A percentile compares a stretch with the other conserved stretches of the same genome.
phyloP scores from a whole-genome alignment of 2,329 filamentous ascomycete species.

The Phialophora macrospora region DNA sequence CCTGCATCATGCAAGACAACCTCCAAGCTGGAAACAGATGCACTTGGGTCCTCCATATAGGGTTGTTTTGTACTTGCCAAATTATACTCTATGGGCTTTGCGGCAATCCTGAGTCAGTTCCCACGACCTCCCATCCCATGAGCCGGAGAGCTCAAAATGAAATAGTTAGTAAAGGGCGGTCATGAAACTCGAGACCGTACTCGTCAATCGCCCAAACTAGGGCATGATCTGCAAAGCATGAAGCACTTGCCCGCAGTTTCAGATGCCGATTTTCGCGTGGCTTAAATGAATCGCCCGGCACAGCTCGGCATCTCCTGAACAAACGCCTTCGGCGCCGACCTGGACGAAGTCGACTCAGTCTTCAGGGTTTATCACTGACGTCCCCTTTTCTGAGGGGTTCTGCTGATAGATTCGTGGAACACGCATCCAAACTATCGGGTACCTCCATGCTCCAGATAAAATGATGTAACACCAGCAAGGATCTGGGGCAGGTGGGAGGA shows the following conservation, averaged over 20 bases:
- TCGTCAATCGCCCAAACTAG: constrained; percentile 11
- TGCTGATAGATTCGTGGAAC: background rate
- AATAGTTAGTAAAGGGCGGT: constrained; percentile 5
- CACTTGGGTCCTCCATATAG: background rate
- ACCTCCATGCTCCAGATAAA: constrained; percentile 5
- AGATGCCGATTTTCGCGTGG: constrained; percentile 9
- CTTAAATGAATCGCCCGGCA: constrained; percentile 3
- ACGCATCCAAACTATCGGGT: constrained; percentile 5
- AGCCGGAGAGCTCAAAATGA: background rate
- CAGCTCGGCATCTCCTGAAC: background rate
- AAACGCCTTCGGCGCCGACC: background rate
- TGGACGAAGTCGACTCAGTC: background rate
- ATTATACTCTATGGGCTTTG: background rate
- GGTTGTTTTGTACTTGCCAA: constrained; percentile 7
- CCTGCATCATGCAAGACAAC: constrained; percentile 20
- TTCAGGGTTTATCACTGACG: background rate
- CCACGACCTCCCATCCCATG: background rate
- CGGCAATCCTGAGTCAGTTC: background rate
- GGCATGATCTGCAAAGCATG: constrained; percentile 16
- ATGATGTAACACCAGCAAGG: constrained; percentile 21
- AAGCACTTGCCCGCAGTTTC: constrained; percentile 1
- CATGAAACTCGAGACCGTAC: constrained; percentile 11
- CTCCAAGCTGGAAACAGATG: constrained; percentile 7
- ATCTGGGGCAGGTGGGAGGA: constrained; percentile 19
- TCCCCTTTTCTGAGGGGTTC: too few species aligned